These are phyloP conservation scores for Diddensiella santjacobensis DNA, from an alignment of 805 yeast genomes.

Conservation along the genomic window DNA sequence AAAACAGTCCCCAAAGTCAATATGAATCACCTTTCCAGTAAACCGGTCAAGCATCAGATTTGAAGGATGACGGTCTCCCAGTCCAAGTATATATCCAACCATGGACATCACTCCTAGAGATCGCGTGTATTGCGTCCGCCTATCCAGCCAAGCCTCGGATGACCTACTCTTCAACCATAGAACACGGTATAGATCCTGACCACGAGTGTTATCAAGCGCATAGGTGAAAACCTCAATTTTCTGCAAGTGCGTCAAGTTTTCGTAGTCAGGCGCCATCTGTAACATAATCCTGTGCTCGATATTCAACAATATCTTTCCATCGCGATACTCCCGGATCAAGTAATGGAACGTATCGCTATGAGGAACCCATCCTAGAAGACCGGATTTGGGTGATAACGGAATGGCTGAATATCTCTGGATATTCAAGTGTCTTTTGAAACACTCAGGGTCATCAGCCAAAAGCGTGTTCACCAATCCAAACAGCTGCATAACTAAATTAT, in stretches of 20 bases:
- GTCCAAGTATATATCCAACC: slow-evolving; percentile 95
- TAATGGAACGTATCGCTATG: slow-evolving; percentile 96
- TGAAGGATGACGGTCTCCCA: slow-evolving; percentile 98
- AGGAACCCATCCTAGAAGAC: slow-evolving; percentile 94
- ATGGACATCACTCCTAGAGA: slow-evolving; percentile 98
- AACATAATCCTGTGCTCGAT: slow-evolving; percentile 94
- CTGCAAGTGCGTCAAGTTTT: slow-evolving; percentile 78
- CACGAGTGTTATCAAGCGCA: slow-evolving; percentile 91
- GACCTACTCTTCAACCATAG: slow-evolving; percentile 95
- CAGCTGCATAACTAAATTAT: slow-evolving; percentile 94
- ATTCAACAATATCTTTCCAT: slow-evolving; percentile 80
- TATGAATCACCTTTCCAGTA: slow-evolving; percentile 94
- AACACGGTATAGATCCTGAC: slow-evolving; percentile 93
- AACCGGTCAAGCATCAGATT: slow-evolving; percentile 91
- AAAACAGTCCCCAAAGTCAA: slow-evolving; percentile 98
- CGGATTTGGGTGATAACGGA: slow-evolving; percentile 96
- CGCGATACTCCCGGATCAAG: slow-evolving; percentile 86
- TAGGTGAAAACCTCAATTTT: slow-evolving; percentile 96
- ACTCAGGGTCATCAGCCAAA: slow-evolving; percentile 84
- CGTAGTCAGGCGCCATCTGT: slow-evolving; percentile 98
- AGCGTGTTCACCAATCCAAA: slow-evolving; percentile 93
- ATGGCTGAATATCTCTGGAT: slow-evolving; percentile 90
- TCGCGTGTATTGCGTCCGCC: slow-evolving; percentile 93
- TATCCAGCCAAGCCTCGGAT: slow-evolving; percentile 95
- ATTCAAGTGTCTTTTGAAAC: slow-evolving; percentile 91